phyloP scores from a whole-genome alignment of 495 filamentous ascomycete species.

The Terfezia claveryi region DNA sequence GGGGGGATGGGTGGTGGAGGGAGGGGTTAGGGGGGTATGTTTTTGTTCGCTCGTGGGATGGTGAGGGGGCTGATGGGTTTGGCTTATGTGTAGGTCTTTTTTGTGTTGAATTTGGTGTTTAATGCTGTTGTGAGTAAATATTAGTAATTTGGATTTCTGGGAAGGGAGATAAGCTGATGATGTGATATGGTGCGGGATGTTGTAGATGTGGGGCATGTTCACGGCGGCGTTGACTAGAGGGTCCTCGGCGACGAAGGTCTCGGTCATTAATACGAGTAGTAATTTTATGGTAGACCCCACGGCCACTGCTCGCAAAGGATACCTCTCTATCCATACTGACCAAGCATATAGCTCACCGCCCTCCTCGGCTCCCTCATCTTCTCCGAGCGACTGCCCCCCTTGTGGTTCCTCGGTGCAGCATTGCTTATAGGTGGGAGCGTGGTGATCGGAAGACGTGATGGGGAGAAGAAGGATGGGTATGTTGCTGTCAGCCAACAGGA shows the following conservation, averaged over 20 bases:
- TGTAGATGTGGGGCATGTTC: constrained; percentile 74
- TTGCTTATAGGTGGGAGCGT: constrained; percentile 79
- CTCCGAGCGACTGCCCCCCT: constrained; percentile 41
- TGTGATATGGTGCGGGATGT: background rate
- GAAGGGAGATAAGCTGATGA: background rate
- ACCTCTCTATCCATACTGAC: background rate
- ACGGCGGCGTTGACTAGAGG: constrained; percentile 62
- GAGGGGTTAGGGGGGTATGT: constrained; percentile 43
- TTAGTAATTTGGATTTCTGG: background rate
- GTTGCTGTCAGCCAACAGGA: constrained; percentile 7
- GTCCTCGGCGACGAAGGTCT: constrained; percentile 70
- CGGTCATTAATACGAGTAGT: constrained; percentile 74
- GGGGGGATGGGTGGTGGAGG: constrained; percentile 36
- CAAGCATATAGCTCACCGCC: constrained; percentile 38
- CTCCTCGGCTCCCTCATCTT: constrained; percentile 60
- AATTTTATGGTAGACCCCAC: constrained; percentile 47
- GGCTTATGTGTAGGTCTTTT: constrained; percentile 41
- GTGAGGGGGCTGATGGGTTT: background rate
- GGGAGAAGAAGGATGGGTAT: constrained; percentile 16
- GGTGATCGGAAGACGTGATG: constrained; percentile 65
- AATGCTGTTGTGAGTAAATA: constrained; percentile 43
- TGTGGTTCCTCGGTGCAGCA: constrained; percentile 77
- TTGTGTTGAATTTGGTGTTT: constrained; percentile 69
- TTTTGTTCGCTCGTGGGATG: background rate
- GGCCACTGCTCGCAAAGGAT: background rate